Evolutionary conservation across 1,284 basidiomycete genomes (phyloP), one percentile per base, ranked within the genome.

Genomic region (Clitocybe nebularis): DNA sequence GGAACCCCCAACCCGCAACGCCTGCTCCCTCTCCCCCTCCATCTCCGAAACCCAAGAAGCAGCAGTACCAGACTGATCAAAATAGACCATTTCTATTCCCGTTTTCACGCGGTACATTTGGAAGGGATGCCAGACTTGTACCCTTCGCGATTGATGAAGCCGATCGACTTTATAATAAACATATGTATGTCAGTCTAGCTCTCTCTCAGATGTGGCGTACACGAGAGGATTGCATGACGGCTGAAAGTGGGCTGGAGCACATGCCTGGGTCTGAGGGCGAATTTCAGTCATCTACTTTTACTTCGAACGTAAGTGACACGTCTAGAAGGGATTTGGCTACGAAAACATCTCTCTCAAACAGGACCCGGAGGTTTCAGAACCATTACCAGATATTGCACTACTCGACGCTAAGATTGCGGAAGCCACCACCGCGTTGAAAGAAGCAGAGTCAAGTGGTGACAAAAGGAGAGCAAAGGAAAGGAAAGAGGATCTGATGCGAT

Each of bases 51-150:
- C 92, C 90, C 5, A 98, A 98, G 72, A 98, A 98, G 63, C 93
- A 95, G 59, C 94, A 97, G 60, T 99, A 93, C 64, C 96, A 99
- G 63, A 99, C 96, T 0, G 96, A 99, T 61, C 96, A 96, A 59
- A 84, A 71, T 23, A 77, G 91, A 5, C 96, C 96, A 1, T 99
- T 99, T 61, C 71, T 99, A 44, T 93, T 99, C 60, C 96, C 96
- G 0, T 99, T 96, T 61, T 90, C 92, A 9, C 75, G 71, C 38
- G 74, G 53, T 26, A 63, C 60, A 43, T 59, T 62, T 26, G 64
- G 66, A 42, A 72, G 72, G 47, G 74, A 79, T 55, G 71, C 69
- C 26, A 72, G 79, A 46, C 69, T 91, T 7, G 91, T 98, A 1
- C 96, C 96, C 1, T 92, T 85, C 59, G 92, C 93, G 8, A 94